These are phyloP conservation scores for Cryphonectria parasitica DNA, from an alignment of 2,329 filamentous ascomycete genomes.

Conservation along the genomic window DNA sequence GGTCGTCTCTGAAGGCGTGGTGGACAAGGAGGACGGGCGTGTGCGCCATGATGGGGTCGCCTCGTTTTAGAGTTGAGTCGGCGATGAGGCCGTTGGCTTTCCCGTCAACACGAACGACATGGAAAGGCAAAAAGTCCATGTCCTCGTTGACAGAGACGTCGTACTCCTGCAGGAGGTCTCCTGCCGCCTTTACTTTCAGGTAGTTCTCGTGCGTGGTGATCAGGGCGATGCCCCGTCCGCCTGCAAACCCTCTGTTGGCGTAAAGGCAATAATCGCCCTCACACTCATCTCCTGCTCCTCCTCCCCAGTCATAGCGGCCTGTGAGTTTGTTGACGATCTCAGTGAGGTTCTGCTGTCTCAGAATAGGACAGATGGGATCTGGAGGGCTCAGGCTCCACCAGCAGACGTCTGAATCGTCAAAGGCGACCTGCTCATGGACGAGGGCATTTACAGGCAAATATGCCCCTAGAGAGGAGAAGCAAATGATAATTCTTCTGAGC, in stretches of 20 bases:
- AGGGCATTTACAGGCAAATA: slow-evolving; percentile 11
- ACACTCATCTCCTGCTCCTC: slow-evolving; percentile 30
- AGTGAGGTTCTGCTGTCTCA: slow-evolving; percentile 44
- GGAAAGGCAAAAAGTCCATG: slow-evolving; percentile 36
- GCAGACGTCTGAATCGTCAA: slow-evolving; percentile 27
- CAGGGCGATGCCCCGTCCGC: slow-evolving; percentile 31
- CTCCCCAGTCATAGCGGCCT: slow-evolving; percentile 36
- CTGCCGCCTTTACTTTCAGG: slow-evolving; percentile 17
- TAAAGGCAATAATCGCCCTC: slow-evolving; percentile 32
- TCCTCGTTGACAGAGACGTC: slow-evolving; percentile 36
- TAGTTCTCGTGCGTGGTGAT: slow-evolving; percentile 29
- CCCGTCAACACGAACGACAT: slow-evolving; percentile 36
- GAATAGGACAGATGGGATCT: slow-evolving; percentile 24
- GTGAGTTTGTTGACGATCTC: slow-evolving; percentile 42
- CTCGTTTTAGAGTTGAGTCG: slow-evolving; percentile 39
- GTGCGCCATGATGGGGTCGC: slow-evolving; percentile 42
- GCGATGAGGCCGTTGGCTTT: slow-evolving; percentile 44
- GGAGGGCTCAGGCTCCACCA: slow-evolving; percentile 26
- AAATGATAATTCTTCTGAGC: neutral
- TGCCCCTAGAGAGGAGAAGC: neutral
- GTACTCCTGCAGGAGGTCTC: slow-evolving; percentile 17
- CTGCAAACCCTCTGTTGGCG: slow-evolving; percentile 28
- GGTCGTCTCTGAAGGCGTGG: slow-evolving; percentile 28
- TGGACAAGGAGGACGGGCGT: slow-evolving; percentile 40
- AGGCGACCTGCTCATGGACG: slow-evolving; percentile 25